phyloP scores from a whole-genome alignment of 2,329 filamentous ascomycete genomes.

The Elsinoe batatas region DNA sequence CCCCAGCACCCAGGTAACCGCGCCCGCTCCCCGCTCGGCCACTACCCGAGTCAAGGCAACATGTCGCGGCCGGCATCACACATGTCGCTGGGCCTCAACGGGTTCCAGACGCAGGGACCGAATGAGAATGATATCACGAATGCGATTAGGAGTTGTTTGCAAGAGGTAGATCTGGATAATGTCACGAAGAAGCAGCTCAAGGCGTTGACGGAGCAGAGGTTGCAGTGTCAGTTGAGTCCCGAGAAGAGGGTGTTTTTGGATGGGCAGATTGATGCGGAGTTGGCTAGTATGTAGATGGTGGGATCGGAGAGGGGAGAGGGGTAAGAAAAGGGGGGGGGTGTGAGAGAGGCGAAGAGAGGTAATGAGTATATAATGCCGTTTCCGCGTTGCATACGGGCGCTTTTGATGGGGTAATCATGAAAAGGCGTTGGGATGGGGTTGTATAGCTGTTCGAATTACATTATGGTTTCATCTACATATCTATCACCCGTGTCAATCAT shows the following conservation, averaged over 20 bases:
- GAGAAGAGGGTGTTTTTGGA: slow-evolving; percentile 86
- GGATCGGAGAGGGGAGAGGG: not conserved
- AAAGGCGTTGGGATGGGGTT: not conserved
- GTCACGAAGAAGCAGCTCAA: slow-evolving; percentile 91
- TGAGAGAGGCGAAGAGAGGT: not conserved
- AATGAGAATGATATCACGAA: slow-evolving; percentile 74
- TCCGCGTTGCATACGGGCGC: not conserved
- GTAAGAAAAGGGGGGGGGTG: no score
- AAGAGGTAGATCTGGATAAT: slow-evolving; percentile 87
- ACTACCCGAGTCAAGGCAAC: slow-evolving; percentile 4
- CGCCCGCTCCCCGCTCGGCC: slow-evolving; percentile 13
- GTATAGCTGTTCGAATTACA: not conserved
- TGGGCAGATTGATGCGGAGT: slow-evolving; percentile 81
- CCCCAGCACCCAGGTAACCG: slow-evolving; percentile 20
- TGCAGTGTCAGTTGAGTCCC: slow-evolving; percentile 79
- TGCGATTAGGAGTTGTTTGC: slow-evolving; percentile 70
- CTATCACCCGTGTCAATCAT: not conserved
- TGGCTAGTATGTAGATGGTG: slow-evolving; percentile 76
- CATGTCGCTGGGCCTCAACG: slow-evolving; percentile 32
- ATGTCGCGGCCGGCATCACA: slow-evolving; percentile 10
- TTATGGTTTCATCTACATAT: not conserved
- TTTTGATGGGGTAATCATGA: not conserved
- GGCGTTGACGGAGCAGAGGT: slow-evolving; percentile 81
- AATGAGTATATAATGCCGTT: not conserved
- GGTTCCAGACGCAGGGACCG: slow-evolving; percentile 57